A percentile compares a stretch with the other conserved stretches of the same genome.
These are phyloP conservation scores for Syzygium oleosum DNA, from an alignment of 345 rosid species.

Conservation along the genomic window DNA sequence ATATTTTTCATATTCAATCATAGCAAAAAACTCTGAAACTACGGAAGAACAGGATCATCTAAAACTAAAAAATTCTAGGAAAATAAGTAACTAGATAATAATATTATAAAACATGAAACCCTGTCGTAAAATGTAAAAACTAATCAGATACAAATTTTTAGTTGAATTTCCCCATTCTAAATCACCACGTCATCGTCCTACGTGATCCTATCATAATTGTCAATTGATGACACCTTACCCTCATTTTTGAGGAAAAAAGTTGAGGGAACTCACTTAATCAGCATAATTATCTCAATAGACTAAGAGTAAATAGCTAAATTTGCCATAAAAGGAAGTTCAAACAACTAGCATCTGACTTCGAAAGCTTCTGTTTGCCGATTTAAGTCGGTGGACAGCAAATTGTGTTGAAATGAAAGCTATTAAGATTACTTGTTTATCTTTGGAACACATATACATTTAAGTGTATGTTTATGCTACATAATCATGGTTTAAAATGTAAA, in stretches of 20 bases:
- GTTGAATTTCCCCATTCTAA: background rate
- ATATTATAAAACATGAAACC: background rate
- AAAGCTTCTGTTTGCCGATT: background rate
- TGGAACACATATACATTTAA: background rate
- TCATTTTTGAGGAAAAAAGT: background rate
- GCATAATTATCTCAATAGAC: background rate
- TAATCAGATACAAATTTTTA: background rate
- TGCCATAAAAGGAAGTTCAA: background rate
- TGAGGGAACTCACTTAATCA: background rate
- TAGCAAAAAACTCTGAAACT: background rate
- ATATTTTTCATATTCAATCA: background rate
- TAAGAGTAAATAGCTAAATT: no score
- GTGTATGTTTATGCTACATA: background rate
- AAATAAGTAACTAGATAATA: background rate
- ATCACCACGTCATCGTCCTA: background rate
- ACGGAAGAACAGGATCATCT: background rate
- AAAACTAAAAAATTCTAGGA: background rate
- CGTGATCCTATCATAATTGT: background rate
- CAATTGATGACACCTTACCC: background rate
- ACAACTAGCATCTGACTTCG: background rate
- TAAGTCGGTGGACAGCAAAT: background rate
- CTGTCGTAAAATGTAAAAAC: background rate
- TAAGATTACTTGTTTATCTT: background rate
- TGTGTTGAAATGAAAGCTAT: background rate
- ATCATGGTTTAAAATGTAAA: background rate